These are phyloP conservation scores for Cercospora sp. DNA, from an alignment of 2,329 filamentous ascomycete species.

Conservation along the genomic window DNA sequence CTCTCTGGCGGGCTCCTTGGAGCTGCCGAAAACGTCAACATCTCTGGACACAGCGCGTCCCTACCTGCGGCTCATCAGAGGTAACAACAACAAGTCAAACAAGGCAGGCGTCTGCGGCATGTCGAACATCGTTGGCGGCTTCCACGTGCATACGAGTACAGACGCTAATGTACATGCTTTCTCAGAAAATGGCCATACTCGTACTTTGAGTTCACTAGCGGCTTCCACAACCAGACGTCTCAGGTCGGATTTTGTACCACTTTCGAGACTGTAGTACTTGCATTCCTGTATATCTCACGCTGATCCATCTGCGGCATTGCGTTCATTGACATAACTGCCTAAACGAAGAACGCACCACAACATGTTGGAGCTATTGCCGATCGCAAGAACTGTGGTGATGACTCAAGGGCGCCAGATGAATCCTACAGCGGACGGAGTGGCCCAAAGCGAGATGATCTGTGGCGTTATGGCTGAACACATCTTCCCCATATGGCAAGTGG, in stretches of 20 bases:
- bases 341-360: neutral
- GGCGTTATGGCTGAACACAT: slow-evolving; percentile 1
- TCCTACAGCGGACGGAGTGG: neutral
- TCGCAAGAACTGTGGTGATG: neutral
- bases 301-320: neutral
- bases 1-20: too few species aligned
- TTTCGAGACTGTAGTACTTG: neutral
- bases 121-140: too few species aligned
- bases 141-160: too few species aligned
- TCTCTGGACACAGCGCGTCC: too few species aligned
- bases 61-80: too few species aligned
- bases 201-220: slow-evolving; percentile 4
- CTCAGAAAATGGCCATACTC: neutral
- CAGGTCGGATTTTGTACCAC: neutral
- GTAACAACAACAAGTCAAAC: too few species aligned
- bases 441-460: slow-evolving; percentile 6
- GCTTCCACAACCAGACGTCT: neutral
- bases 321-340: neutral
- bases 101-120: too few species aligned
- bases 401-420: neutral
- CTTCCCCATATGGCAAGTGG: neutral
- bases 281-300: neutral
- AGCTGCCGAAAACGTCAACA: too few species aligned
- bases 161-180: too few species aligned
- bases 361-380: neutral